Percentiles rank a stretch among this genome's conserved stretches.
Conservation (phyloP, 768 basidiomycete genomes). For the Candolleomyces aberdarensis region DNA sequence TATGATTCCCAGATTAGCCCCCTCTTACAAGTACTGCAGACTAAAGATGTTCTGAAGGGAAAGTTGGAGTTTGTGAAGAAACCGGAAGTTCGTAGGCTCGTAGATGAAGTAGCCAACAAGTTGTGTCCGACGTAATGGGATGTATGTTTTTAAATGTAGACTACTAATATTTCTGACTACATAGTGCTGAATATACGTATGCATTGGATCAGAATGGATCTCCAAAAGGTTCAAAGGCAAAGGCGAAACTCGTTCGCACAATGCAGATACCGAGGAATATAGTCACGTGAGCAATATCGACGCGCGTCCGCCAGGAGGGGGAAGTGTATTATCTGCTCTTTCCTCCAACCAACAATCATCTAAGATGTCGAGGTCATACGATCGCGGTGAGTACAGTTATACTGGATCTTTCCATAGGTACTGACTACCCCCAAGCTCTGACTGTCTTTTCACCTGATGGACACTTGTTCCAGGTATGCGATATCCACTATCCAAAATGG, state of each 20-base stretch:
- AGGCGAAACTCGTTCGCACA: too few relatives aligned
- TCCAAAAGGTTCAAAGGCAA: too few relatives aligned
- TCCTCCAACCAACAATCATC: slow-evolving; percentile 17
- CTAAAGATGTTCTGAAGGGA: slow-evolving; percentile 48
- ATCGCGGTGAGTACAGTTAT: slow-evolving; percentile 67
- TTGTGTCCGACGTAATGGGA: slow-evolving; percentile 24
- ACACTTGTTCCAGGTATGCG: slow-evolving; percentile 89
- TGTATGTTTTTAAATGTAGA: background rate
- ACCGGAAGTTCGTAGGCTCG: slow-evolving; percentile 55
- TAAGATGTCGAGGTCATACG: slow-evolving; percentile 90
- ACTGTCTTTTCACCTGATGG: slow-evolving; percentile 99
- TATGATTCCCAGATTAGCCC: slow-evolving; percentile 50
- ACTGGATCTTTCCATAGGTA: background rate
- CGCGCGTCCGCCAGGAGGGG: background rate
- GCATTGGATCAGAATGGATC: background rate
- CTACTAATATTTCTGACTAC: background rate
- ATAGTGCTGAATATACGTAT: background rate
- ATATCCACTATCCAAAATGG: slow-evolving; percentile 10
- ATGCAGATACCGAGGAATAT: too few relatives aligned
- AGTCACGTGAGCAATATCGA: background rate
- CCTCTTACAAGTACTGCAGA: slow-evolving; percentile 71
- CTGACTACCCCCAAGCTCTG: slow-evolving; percentile 48
- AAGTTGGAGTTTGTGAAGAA: slow-evolving; percentile 62
- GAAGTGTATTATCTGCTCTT: slow-evolving; percentile 10
- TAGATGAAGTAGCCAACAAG: slow-evolving; percentile 58